Conservation (phyloP, 140 eudicot species). For the Cichorium intybus region DNA sequence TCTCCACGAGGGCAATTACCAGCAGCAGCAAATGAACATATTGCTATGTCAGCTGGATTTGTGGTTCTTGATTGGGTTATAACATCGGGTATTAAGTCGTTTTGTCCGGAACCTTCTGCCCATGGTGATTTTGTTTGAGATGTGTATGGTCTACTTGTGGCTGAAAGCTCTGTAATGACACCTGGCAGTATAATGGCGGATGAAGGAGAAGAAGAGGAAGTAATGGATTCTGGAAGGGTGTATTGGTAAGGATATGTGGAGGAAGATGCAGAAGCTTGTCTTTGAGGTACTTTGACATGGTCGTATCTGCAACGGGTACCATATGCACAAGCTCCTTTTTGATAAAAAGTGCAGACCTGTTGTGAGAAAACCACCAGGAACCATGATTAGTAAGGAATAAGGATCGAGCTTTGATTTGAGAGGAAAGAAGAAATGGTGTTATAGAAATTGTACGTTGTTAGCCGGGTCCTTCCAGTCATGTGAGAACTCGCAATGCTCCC, state of each 20-base stretch:
- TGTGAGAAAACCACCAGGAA: conserved; percentile 11
- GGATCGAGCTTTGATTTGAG: not conserved
- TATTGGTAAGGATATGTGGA: conserved; percentile 39
- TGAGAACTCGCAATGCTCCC: conserved; percentile 87
- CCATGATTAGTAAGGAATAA: not conserved
- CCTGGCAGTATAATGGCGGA: conserved; percentile 26
- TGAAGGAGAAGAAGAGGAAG: conserved; percentile 3
- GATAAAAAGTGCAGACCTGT: conserved; percentile 89
- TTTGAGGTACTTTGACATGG: conserved; percentile 63
- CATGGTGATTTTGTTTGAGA: conserved; percentile 37
- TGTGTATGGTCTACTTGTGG: conserved; percentile 35
- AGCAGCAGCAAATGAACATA: conserved; percentile 88
- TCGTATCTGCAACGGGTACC: conserved; percentile 91
- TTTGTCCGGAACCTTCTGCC: conserved; percentile 38
- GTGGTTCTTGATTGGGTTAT: conserved; percentile 34
- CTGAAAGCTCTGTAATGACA: conserved; percentile 42
- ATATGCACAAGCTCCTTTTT: conserved; percentile 85
- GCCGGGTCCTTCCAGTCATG: conserved; percentile 94
- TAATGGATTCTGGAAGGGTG: conserved; percentile 29
- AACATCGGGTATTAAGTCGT: conserved; percentile 26
- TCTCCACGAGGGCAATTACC: conserved; percentile 92
- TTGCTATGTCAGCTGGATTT: conserved; percentile 46
- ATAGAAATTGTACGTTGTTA: conserved; percentile 47
- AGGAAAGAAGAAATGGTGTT: conserved; percentile 9
- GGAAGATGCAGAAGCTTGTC: conserved; percentile 53